phyloP scores from a whole-genome alignment of 345 rosid genomes.

The Laguncularia racemosa region DNA sequence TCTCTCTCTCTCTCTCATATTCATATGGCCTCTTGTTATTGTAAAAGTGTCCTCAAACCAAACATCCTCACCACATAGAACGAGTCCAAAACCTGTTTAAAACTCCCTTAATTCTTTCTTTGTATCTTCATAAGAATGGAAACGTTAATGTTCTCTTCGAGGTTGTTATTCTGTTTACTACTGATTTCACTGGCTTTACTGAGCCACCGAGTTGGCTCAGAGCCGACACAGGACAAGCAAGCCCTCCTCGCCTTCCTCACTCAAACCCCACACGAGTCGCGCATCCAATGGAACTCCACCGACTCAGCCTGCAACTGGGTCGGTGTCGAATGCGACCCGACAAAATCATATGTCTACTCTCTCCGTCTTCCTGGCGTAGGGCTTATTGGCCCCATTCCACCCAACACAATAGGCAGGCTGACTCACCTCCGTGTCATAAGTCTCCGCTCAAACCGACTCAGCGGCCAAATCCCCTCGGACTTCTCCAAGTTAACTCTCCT shows the following conservation, averaged over 20 bases:
- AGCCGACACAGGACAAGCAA: constrained; percentile 65
- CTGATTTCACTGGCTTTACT: constrained; percentile 14
- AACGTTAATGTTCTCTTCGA: background rate
- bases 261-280: constrained; percentile 46
- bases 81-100: too few species aligned
- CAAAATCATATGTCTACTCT: constrained; percentile 34
- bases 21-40: too few species aligned
- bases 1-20: too few species aligned
- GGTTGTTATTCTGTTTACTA: too few species aligned
- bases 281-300: constrained; percentile 68
- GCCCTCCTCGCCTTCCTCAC: constrained; percentile 67
- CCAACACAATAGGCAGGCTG: constrained; percentile 56
- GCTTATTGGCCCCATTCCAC: constrained; percentile 67
- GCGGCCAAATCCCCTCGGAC: constrained; percentile 77
- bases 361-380: constrained; percentile 85
- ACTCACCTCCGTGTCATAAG: constrained; percentile 73
- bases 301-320: constrained; percentile 79
- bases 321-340: constrained; percentile 60
- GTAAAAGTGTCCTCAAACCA: too few species aligned
- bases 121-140: background rate
- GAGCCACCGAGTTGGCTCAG: constrained; percentile 42
- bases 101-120: too few species aligned
- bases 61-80: too few species aligned
- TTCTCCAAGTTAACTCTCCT: constrained; percentile 69
- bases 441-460: constrained; percentile 77